Evolutionary conservation across 345 rosid genomes (phyloP), one percentile per base, ranked within the genome.

Genomic region (Gossypium anomalum): DNA sequence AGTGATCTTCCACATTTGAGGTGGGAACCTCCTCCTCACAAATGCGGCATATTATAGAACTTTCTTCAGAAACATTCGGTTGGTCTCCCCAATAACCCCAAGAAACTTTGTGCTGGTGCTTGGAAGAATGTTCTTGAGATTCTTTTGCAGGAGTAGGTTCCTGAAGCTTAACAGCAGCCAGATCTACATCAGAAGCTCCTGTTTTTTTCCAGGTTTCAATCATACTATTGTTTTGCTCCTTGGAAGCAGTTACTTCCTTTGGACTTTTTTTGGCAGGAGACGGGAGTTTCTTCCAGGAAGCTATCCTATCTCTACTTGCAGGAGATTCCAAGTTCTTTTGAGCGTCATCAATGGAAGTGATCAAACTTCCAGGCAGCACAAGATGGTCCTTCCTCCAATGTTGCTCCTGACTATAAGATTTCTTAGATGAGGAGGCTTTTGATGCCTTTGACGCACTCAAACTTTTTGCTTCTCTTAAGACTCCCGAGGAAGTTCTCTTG

Each of bases 1-100:
- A 96, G 83, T 96, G 99, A 72, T 93, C 99, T 86, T 96, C 99
- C 45, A 96, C 97, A 70, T 86, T 82, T 71, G 83, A 84, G 55
- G 99, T 93, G 48, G 89, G 91, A 79, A 96, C 97, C 81, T 93
- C 98, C 87, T 93, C 98, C 86, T 92, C 98, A 56, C 99, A 96
- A 80, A 96, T 96, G 71, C 99, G 94, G 72, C 99, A 96, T 77
- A 96, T 93, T 70, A 96, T 96, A 76, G 97, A 90, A 80, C 81
- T 86, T 63, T 93, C 99, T 63, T 93, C 98, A 43, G 87, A 77
- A 75, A 80, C 62, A 81, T 76, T 85, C 52, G 86, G 88, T 62
- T 88, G 97, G 69, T 93, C 97, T 52, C 91, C 93, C 97, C 99
- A 93, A 77, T 89, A 76, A 85, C 99, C 97, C 99, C 98, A 96